Conservation (phyloP, 331 rosid species). For the Quercus tomentella region DNA sequence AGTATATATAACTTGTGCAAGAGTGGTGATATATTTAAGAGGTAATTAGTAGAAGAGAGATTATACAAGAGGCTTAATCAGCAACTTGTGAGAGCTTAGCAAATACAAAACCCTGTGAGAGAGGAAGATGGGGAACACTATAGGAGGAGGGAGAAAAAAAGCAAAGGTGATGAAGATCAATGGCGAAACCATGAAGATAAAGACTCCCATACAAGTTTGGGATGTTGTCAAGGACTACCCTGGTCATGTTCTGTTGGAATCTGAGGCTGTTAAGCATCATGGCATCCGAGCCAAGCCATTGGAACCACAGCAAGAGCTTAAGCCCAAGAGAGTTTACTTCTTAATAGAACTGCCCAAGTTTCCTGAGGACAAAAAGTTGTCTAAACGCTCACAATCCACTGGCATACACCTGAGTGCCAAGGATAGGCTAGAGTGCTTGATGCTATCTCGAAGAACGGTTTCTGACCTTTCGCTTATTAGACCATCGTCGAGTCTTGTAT, state of each 20-base stretch:
- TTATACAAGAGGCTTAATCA: not conserved
- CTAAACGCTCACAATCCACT: conserved; percentile 54
- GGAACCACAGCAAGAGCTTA: conserved; percentile 51
- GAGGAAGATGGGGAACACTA: conserved; percentile 58
- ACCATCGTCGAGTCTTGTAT: conserved; percentile 6
- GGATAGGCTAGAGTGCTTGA: conserved; percentile 75
- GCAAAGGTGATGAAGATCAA: conserved; percentile 76
- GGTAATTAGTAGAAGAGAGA: not conserved
- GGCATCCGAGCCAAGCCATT: conserved; percentile 70
- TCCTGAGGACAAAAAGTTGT: conserved; percentile 13
- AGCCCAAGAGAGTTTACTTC: conserved; percentile 53
- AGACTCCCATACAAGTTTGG: conserved; percentile 46
- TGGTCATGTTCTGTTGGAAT: conserved; percentile 55
- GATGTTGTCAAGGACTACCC: conserved; percentile 63
- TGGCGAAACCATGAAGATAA: conserved; percentile 64
- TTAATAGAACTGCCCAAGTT: conserved; percentile 49
- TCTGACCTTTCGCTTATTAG: conserved; percentile 47
- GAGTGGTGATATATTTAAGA: not conserved
- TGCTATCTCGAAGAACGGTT: conserved; percentile 63
- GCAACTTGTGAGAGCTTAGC: not conserved
- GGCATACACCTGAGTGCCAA: conserved; percentile 59
- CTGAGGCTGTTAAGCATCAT: conserved; percentile 54
- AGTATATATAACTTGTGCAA: not conserved
- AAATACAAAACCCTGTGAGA: not conserved
- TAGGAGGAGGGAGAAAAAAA: conserved; percentile 56